Evolutionary conservation across 768 basidiomycete species (phyloP).

Genomic region (Trametes elegans): DNA sequence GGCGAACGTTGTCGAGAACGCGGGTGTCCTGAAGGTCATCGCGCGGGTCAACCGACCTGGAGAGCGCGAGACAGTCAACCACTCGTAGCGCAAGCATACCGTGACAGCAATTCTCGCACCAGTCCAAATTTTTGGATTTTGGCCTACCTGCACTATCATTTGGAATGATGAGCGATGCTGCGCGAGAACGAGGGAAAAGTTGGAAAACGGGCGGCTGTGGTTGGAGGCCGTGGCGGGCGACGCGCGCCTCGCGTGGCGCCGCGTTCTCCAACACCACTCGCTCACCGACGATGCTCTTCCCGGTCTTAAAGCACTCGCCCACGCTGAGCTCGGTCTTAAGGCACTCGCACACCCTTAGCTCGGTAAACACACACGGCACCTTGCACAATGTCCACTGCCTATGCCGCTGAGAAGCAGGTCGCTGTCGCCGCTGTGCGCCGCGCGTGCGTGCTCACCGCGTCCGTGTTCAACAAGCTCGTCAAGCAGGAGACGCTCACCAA

Average conservation of each 20-base stretch:
- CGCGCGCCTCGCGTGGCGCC: background rate
- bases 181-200: no score
- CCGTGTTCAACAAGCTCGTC: slow-evolving; percentile 84
- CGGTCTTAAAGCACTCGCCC: slow-evolving; percentile 13
- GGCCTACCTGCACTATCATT: no score
- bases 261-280: background rate
- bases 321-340: background rate
- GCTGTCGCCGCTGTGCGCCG: slow-evolving; percentile 86
- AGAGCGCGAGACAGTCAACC: no score
- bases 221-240: background rate
- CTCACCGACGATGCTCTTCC: slow-evolving; percentile 3
- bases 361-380: background rate
- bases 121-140: no score
- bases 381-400: slow-evolving; percentile 25
- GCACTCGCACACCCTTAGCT: slow-evolving; percentile 4
- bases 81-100: no score
- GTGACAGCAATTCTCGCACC: no score
- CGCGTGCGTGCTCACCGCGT: slow-evolving; percentile 79
- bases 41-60: no score
- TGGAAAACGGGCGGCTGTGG: no score
- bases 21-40: no score
- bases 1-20: no score
- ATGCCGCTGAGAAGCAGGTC: slow-evolving; percentile 70
- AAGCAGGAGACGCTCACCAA: slow-evolving; percentile 86
- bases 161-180: no score